Evolutionary conservation across 208 protist species (phyloP), one percentile per base, ranked within the genome.

Genomic region (Kentomonas sorsogonicus): DNA sequence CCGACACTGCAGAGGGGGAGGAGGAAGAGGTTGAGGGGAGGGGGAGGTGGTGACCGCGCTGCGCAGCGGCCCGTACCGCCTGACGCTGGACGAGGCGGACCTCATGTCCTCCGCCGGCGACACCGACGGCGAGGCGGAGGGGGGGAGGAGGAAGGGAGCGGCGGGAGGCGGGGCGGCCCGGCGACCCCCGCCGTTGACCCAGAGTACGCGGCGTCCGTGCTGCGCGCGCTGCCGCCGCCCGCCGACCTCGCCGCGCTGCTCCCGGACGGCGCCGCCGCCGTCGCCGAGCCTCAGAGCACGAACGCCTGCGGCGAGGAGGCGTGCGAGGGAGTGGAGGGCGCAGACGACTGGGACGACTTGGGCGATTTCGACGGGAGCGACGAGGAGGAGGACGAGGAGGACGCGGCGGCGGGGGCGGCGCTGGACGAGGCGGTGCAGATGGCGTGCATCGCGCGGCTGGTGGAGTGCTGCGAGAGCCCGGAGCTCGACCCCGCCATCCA

Each of bases 31-130:
- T 26, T 29, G 60, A 51, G 29, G 63, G 45, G 74, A 82, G 38
- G 79, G 76, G 3, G 63, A 52, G 1, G 82, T 89, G 50, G 68
- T 69, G 23, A 75, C 82, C 3, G 65, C 88, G 52, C 60, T 50
- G 46, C 75, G 61, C 0, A 62, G 72, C 22, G 72, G 75, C 43
- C 79, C 76, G 3, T 92, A 92, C 68, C 29, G 44, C 27, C 74
- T 92, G 6, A 92, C 81, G 6, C 53, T 89, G 10, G 77, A 89
- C 48, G 85, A 92, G 60, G 25, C 59, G 27, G 67, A 87, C 16
- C 44, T 89, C 31, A 70, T 84, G 15, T 63, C 78, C 15, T 45
- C 25, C 26, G 45, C 26, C 23, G 63, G 20, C 25, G 53, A 41
- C 18, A 45, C 11, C 0, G 60, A 66, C 4, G 56, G 31, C 22